Evolutionary conservation across 2,329 filamentous ascomycete species (phyloP).

Genomic region (Colletotrichum scovillei): DNA sequence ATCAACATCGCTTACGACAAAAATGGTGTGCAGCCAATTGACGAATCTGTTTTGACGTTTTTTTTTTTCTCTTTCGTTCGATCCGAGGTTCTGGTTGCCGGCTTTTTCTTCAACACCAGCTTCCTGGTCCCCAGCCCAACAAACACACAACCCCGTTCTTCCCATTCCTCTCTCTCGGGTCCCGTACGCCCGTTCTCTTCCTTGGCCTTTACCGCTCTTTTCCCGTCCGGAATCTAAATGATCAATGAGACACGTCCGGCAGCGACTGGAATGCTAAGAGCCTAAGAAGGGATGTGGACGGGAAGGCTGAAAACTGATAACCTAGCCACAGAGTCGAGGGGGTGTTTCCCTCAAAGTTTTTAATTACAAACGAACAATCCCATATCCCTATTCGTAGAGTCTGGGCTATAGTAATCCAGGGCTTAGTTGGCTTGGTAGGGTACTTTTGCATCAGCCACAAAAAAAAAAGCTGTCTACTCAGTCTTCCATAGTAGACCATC

Average conservation of each 20-base stretch:
- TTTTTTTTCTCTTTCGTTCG: not conserved
- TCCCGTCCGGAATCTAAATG: not conserved
- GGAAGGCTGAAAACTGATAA: not conserved
- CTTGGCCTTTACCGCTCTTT: not conserved
- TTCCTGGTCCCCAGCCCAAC: not conserved
- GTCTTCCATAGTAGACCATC: not conserved
- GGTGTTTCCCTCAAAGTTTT: constrained; percentile 2
- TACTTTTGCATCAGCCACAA: constrained; percentile 28
- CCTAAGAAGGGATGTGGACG: not conserved
- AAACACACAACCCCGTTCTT: not conserved
- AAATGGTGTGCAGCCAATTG: constrained; percentile 12
- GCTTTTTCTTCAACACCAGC: constrained; percentile 23
- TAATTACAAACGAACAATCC: constrained; percentile 9
- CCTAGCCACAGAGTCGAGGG: not conserved
- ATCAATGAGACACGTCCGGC: constrained; percentile 16
- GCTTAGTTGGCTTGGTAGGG: constrained; percentile 9
- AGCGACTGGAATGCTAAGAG: constrained; percentile 4
- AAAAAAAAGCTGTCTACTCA: not conserved
- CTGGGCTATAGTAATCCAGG: too few species aligned
- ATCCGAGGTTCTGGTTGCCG: constrained; percentile 32
- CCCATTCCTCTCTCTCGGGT: not conserved
- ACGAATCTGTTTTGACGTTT: constrained; percentile 7
- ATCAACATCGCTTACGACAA: not conserved
- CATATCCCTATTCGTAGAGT: too few species aligned
- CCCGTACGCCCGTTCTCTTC: not conserved